Conservation (phyloP, 2,329 filamentous ascomycete species). For the Exophiala xenobiotica region DNA sequence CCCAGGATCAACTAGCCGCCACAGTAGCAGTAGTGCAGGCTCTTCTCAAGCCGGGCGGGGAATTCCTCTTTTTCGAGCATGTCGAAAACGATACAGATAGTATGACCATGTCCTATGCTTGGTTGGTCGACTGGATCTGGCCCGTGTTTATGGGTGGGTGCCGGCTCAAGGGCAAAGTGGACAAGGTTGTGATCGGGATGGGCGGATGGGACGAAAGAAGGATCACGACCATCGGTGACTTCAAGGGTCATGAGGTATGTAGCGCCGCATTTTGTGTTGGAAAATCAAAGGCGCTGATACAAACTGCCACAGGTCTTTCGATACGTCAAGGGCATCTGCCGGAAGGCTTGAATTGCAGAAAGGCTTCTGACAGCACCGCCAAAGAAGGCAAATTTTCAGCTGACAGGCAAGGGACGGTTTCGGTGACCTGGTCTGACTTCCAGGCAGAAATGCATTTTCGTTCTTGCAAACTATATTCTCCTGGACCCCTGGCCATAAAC, state of each 20-base stretch:
- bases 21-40: slow-evolving; percentile 41
- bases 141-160: slow-evolving; percentile 28
- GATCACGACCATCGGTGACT: slow-evolving; percentile 19
- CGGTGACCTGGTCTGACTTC: neutral
- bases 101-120: slow-evolving; percentile 24
- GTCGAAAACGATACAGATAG: slow-evolving; percentile 22
- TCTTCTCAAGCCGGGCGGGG: slow-evolving; percentile 47
- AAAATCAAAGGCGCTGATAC: too few species aligned
- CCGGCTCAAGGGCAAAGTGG: slow-evolving; percentile 26
- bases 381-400: neutral
- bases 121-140: slow-evolving; percentile 28
- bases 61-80: slow-evolving; percentile 51
- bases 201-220: slow-evolving; percentile 22
- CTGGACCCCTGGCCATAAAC: too few species aligned
- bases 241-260: slow-evolving; percentile 22
- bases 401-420: too few species aligned
- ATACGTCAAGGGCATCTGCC: slow-evolving; percentile 24
- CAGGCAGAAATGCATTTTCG: too few species aligned
- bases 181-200: slow-evolving; percentile 23
- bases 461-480: too few species aligned
- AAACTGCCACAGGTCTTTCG: slow-evolving; percentile 15
- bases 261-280: too few species aligned
- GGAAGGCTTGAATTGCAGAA: slow-evolving; percentile 14
- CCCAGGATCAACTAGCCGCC: slow-evolving; percentile 21
- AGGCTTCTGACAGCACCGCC: neutral